Evolutionary conservation across 73 alveolate species (phyloP), one percentile per base, ranked within the genome.

Genomic region (Blepharisma japonicum): DNA sequence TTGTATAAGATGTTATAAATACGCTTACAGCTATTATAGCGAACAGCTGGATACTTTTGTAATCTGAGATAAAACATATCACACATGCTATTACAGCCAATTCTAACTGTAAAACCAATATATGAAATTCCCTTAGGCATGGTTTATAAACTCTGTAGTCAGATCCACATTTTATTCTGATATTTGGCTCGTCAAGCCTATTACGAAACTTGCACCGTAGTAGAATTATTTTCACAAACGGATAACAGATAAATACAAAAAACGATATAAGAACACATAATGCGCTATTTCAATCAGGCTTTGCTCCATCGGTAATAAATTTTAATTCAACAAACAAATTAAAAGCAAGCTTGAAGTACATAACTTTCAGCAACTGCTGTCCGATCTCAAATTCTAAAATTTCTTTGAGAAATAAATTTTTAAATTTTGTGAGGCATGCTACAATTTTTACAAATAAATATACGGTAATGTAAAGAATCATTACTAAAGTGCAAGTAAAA

Each of bases 91-190:
- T 32, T 32, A 32, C 3, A 32, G 42, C 42, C 3, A 32, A 32
- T 32, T 32, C 42, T 32, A 32, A 32, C 42, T 32, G 42, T 3
- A 32, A 32, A 32, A 32, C 42, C 42, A 61, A 9, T 20, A 61
- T n/a, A 39, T 61, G 74, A 61, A 61, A 61, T 25, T 61, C 74
- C 46, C 74, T 61, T 39, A 4, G 5, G 46, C 74, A 61, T 14
- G 47, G 11, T 61, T 25, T 61, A 39, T 61, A 61, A 25, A 9
- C 50, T 5, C 74, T n/a, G 5, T 61, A 61, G 47, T 61, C 74
- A 61, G 49, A 14, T 5, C 74, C 74, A 25, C 14, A 61, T 9
- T 14, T 8, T n/a, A 9, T 61, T 14, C 11, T 8, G 5, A 61
- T 25, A 14, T 61, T 61, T 8, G 38, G 38, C 5, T 14, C 11